Evolutionary conservation across 2,329 filamentous ascomycete genomes (phyloP).

Genomic region (Domatiomyces catenatus): DNA sequence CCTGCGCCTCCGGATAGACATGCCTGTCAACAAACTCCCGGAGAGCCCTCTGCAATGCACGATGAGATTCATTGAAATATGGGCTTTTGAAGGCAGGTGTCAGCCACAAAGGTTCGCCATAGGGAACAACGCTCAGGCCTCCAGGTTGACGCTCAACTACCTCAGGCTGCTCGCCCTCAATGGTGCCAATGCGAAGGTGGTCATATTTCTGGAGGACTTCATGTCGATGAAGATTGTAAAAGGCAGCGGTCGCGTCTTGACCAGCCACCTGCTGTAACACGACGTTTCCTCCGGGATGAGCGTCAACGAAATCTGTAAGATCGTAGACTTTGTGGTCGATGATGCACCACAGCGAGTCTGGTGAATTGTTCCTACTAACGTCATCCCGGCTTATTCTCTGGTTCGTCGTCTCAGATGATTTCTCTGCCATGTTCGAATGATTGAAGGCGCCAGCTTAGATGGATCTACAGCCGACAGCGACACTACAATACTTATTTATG

Average conservation of each 20-base stretch:
- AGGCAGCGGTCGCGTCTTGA: conserved; percentile 28
- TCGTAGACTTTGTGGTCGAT: conserved; percentile 47
- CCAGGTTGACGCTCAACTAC: conserved; percentile 55
- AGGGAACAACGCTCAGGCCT: conserved; percentile 62
- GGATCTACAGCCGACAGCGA: not conserved
- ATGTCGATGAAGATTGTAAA: conserved; percentile 78
- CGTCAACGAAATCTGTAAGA: conserved; percentile 40
- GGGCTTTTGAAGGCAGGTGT: conserved; percentile 58
- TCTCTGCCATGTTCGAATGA: conserved; percentile 4
- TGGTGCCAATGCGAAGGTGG: conserved; percentile 56
- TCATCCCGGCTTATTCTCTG: conserved; percentile 17
- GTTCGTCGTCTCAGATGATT: conserved; percentile 7
- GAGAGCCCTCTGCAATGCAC: conserved; percentile 50
- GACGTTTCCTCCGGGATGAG: conserved; percentile 39
- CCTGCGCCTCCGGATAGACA: conserved; percentile 45
- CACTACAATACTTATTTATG: too few species aligned
- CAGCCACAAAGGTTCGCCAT: conserved; percentile 74
- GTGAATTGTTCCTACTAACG: conserved; percentile 35
- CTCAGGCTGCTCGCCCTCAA: conserved; percentile 60
- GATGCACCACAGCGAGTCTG: conserved; percentile 38
- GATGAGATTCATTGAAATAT: conserved; percentile 53
- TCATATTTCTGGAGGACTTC: conserved; percentile 74
- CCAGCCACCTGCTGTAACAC: conserved; percentile 28
- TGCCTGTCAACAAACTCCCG: conserved; percentile 51
- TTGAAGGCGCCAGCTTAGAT: not conserved